Percentiles rank a stretch among this genome's conserved stretches.
These are phyloP conservation scores for Botryosphaeria dothidea DNA, from an alignment of 2,329 filamentous ascomycete genomes.

Conservation along the genomic window DNA sequence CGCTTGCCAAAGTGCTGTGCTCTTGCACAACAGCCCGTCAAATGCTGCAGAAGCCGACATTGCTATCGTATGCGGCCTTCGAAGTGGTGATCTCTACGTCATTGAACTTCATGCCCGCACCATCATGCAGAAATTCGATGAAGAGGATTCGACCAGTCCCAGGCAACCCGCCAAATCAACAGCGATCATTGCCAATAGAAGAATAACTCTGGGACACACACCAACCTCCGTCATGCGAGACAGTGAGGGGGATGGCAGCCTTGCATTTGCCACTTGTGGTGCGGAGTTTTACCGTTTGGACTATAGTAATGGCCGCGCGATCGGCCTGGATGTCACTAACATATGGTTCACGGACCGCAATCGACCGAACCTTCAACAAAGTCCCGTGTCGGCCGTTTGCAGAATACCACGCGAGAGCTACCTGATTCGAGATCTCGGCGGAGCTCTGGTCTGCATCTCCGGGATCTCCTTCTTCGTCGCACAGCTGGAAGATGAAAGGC, in stretches of 20 bases:
- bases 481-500: slow-evolving; percentile 45
- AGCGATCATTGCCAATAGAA: neutral
- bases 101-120: slow-evolving; percentile 19
- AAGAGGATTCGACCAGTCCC: neutral
- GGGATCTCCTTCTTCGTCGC: slow-evolving; percentile 51
- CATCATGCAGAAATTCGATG: neutral
- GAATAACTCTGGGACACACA: slow-evolving; percentile 15
- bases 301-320: slow-evolving; percentile 19
- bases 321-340: slow-evolving; percentile 30
- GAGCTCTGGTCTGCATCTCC: slow-evolving; percentile 50
- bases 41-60: neutral
- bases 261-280: slow-evolving; percentile 41
- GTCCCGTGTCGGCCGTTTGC: slow-evolving; percentile 32
- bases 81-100: slow-evolving; percentile 31
- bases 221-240: neutral
- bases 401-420: slow-evolving; percentile 37
- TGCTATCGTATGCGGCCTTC: slow-evolving; percentile 36
- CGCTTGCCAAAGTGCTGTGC: slow-evolving; percentile 19
- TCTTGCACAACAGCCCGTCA: neutral
- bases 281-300: slow-evolving; percentile 38
- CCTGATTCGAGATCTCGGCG: slow-evolving; percentile 40
- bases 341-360: slow-evolving; percentile 39
- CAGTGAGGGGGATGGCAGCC: slow-evolving; percentile 28
- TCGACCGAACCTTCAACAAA: slow-evolving; percentile 33
- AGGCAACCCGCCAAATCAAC: neutral